phyloP scores from a whole-genome alignment of 164 flowering plant species.

The Vitis amurensis region DNA sequence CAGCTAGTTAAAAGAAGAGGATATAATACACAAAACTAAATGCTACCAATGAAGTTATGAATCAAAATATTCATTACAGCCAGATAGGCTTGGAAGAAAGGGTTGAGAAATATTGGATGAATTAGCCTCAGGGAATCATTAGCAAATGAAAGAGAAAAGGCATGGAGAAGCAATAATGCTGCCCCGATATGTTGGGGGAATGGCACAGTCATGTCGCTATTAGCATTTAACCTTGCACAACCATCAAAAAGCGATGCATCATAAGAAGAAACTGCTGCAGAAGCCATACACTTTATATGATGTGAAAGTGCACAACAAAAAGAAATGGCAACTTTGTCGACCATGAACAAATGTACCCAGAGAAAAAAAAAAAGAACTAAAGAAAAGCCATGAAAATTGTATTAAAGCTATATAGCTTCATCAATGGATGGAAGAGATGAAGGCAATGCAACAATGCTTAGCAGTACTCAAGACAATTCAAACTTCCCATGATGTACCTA shows the following conservation, averaged over 20 bases:
- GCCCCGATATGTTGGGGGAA: conserved; percentile 19
- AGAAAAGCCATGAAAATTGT: no score
- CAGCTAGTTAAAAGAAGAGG: no score
- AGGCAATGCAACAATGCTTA: no score
- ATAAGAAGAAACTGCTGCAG: background rate
- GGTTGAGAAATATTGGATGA: no score
- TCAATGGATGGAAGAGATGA: no score
- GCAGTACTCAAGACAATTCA: no score
- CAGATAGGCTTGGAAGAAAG: no score
- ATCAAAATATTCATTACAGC: no score
- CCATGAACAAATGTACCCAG: background rate
- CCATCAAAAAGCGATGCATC: background rate
- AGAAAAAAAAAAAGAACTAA: background rate
- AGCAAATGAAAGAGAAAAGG: conserved; percentile 20
- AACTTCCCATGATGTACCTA: no score
- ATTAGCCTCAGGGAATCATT: background rate
- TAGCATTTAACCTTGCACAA: background rate
- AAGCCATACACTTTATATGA: background rate
- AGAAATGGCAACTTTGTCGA: conserved; percentile 9
- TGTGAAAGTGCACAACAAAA: conserved; percentile 6
- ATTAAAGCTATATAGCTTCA: no score
- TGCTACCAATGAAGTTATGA: no score
- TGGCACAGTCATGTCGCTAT: conserved; percentile 20
- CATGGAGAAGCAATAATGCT: conserved; percentile 21
- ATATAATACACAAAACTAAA: no score